Base-by-base conservation (phyloP, 306 rosid genomes). In the Dryas octopetala region DNA sequence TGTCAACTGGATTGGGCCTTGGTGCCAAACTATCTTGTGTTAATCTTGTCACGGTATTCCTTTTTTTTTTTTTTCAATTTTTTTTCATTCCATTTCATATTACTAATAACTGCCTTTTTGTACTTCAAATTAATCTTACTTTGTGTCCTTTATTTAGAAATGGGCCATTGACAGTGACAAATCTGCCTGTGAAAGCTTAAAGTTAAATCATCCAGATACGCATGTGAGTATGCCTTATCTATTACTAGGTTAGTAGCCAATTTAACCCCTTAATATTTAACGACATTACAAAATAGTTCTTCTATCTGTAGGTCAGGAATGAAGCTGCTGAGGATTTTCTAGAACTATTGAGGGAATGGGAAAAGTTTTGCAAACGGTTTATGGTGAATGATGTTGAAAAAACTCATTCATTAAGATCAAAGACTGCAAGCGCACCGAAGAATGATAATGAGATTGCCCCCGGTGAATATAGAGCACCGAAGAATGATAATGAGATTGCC, bases 1-100 rank as follows among this genome's bases (percentile, higher is more conserved):
- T 94, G 98, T 94, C 98, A 64, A 91, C 97, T 82, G 98, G 98
- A 70, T 79, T 94, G 84, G 85, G 94, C 83, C 85, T 88, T 48
- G 98, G 98, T 74, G 91, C 95, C 81, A 91, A 87, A 86, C 67
- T 82, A 79, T 82, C 97, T 72, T 71, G 85, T n/a, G 89, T 91
- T 73, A 81, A 83, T 78, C 91, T 94, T 80, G 83, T 86, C 72
- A 85, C 96, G 91, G 98, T 94, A 91, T 51, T 17, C 69, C 16
- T 46, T 1, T n/a, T 65, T 19, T 54, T 3, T 59, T 76, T 60
- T 38, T 74, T 70, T 76, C 40, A 46, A 19, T 70, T 60, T 62
- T 66, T 77, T 73, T 78, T 38, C 52, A 15, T 70, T 66, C 62
- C 74, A 69, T 53, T 59, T 80, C 54, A 43, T 44, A 13, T 65